A percentile compares a stretch with the other conserved stretches of the same genome.
phyloP scores from a whole-genome alignment of 441 rosid species.

The Lepidium campestre region DNA sequence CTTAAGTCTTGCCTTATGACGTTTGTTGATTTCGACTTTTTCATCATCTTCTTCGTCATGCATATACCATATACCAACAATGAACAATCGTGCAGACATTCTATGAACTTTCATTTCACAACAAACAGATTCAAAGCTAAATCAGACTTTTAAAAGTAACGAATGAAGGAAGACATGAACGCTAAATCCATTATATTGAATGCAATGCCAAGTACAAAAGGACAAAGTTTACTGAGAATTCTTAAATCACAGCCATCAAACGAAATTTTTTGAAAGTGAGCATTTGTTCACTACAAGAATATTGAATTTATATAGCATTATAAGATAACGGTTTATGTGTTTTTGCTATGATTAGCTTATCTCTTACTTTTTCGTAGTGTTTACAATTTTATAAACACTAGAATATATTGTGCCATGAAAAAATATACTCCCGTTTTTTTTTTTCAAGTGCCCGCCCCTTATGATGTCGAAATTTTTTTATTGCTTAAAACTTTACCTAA shows the following conservation, averaged over 20 bases:
- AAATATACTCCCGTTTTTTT: too few species aligned
- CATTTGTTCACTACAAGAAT: too few species aligned
- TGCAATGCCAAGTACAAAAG: neutral
- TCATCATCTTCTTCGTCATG: constrained; percentile 48
- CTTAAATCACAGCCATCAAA: neutral
- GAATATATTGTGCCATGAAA: too few species aligned
- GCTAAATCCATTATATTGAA: neutral
- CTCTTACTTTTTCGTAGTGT: too few species aligned
- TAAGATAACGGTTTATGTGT: too few species aligned
- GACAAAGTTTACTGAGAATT: neutral
- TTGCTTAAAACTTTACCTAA: too few species aligned
- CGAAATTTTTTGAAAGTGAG: too few species aligned
- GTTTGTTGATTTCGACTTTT: constrained; percentile 57
- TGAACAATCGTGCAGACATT: neutral
- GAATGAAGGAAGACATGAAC: neutral
- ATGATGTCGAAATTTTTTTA: too few species aligned
- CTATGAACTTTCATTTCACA: neutral
- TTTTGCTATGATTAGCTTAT: too few species aligned
- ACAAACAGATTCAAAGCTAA: neutral
- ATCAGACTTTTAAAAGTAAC: neutral
- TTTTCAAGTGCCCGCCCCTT: too few species aligned
- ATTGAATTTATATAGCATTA: too few species aligned
- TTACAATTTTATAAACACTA: too few species aligned
- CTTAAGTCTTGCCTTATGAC: constrained; percentile 76
- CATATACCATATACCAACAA: neutral